phyloP scores from a whole-genome alignment of 2,329 filamentous ascomycete genomes.

The Colletotrichum noveboracense region DNA sequence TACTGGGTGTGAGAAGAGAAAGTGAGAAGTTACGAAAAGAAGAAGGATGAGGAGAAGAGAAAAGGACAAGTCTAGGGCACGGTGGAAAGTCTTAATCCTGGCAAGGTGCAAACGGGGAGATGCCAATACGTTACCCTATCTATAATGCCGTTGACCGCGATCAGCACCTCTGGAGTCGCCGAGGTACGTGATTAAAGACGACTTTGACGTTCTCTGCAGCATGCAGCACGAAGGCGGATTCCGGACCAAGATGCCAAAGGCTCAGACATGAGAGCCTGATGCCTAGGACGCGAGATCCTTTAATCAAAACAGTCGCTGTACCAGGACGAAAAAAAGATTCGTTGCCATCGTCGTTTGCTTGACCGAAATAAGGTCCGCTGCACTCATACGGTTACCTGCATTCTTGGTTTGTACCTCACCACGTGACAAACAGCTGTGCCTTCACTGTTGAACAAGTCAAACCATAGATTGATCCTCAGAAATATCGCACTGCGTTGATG shows the following conservation, averaged over 20 bases:
- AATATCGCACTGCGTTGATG: not conserved
- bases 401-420: constrained; percentile 16
- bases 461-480: not conserved
- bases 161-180: not conserved
- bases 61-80: not conserved
- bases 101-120: constrained; percentile 16
- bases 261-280: constrained; percentile 3
- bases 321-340: not conserved
- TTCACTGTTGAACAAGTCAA: constrained; percentile 12
- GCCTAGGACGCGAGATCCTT: constrained; percentile 1
- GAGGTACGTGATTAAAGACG: not conserved
- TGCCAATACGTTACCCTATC: not conserved
- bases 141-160: constrained; percentile 15
- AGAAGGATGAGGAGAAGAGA: not conserved
- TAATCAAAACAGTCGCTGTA: not conserved
- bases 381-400: constrained; percentile 22
- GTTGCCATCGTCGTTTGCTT: constrained; percentile 22
- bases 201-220: constrained; percentile 1
- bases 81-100: not conserved
- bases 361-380: constrained; percentile 21
- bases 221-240: not conserved
- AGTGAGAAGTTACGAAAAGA: not conserved
- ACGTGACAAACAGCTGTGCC: constrained; percentile 24
- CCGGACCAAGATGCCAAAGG: constrained; percentile 11
- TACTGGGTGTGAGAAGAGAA: not conserved